phyloP scores from a whole-genome alignment of 2,329 filamentous ascomycete species.

The Scedosporium aurantiacum region DNA sequence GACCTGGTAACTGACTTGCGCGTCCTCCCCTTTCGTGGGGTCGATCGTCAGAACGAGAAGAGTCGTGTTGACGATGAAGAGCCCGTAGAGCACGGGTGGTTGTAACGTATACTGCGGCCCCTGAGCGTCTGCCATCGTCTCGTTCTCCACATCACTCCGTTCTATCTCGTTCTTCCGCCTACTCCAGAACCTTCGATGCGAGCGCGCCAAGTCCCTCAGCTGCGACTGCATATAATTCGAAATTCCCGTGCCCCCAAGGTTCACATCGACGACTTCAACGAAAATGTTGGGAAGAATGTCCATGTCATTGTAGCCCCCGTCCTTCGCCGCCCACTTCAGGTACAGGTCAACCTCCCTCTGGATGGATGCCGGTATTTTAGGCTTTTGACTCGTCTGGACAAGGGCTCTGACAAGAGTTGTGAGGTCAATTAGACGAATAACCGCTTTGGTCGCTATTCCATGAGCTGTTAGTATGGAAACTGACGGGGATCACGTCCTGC shows the following conservation, averaged over 20 bases:
- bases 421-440: slow-evolving; percentile 28
- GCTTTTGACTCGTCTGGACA: slow-evolving; percentile 23
- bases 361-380: slow-evolving; percentile 21
- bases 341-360: slow-evolving; percentile 23
- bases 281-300: slow-evolving; percentile 27
- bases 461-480: neutral
- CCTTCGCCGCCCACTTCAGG: slow-evolving; percentile 29
- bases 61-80: slow-evolving; percentile 28
- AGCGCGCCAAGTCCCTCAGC: slow-evolving; percentile 23
- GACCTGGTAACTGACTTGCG: slow-evolving; percentile 32
- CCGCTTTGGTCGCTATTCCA: slow-evolving; percentile 25
- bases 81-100: slow-evolving; percentile 31
- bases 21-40: slow-evolving; percentile 21
- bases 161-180: neutral
- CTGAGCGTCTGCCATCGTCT: neutral
- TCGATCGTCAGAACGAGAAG: slow-evolving; percentile 29
- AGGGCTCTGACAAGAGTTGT: slow-evolving; percentile 22
- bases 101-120: neutral
- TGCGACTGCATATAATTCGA: slow-evolving; percentile 23
- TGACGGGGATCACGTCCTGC: too few species aligned
- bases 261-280: slow-evolving; percentile 23
- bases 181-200: slow-evolving; percentile 27
- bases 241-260: slow-evolving; percentile 18
- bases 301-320: slow-evolving; percentile 24
- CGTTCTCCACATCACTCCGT: slow-evolving; percentile 7